A percentile compares a stretch with the other conserved stretches of the same genome.
Evolutionary conservation across 768 basidiomycete genomes (phyloP).

Genomic region (Suillus sp.): DNA sequence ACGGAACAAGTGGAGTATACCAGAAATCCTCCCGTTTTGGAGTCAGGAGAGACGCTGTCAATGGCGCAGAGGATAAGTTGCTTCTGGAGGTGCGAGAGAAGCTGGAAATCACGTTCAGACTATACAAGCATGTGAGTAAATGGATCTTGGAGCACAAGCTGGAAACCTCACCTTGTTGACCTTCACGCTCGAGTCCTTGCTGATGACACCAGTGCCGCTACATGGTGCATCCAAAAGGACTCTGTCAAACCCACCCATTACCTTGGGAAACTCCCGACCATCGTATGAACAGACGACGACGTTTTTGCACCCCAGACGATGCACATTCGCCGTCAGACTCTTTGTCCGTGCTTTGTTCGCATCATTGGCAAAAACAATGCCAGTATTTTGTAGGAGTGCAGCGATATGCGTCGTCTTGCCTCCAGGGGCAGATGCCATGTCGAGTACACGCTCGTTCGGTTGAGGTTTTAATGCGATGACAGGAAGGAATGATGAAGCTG

Average conservation of each 20-base stretch:
- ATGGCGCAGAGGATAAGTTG: conserved; percentile 98
- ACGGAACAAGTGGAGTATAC: conserved; percentile 99
- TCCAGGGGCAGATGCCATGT: conserved; percentile 98
- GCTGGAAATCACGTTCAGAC: conserved; percentile 94
- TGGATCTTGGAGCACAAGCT: conserved; percentile 7
- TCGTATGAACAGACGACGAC: conserved; percentile 97
- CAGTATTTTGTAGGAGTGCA: conserved; percentile 95
- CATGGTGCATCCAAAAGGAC: conserved; percentile 97
- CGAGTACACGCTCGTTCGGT: conserved; percentile 90
- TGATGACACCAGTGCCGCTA: conserved; percentile 97
- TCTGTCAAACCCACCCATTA: conserved; percentile 99
- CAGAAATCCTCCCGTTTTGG: conserved; percentile 88
- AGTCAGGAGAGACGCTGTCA: conserved; percentile 89
- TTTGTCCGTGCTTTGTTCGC: conserved; percentile 93
- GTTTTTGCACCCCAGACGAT: conserved; percentile 97
- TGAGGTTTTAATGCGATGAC: conserved; percentile 94
- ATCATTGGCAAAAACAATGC: conserved; percentile 97
- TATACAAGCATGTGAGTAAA: conserved; percentile 34
- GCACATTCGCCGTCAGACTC: conserved; percentile 94
- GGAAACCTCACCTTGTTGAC: conserved; percentile 82
- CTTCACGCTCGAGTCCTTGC: conserved; percentile 97
- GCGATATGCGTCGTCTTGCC: conserved; percentile 99
- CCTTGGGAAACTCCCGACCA: conserved; percentile 96
- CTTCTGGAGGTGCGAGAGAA: conserved; percentile 97
- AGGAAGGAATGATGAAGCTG: conserved; percentile 98